A percentile compares a stretch with the other conserved stretches of the same genome.
phyloP scores from a whole-genome alignment of 2,329 filamentous ascomycete genomes.

The Onygenales sp. region DNA sequence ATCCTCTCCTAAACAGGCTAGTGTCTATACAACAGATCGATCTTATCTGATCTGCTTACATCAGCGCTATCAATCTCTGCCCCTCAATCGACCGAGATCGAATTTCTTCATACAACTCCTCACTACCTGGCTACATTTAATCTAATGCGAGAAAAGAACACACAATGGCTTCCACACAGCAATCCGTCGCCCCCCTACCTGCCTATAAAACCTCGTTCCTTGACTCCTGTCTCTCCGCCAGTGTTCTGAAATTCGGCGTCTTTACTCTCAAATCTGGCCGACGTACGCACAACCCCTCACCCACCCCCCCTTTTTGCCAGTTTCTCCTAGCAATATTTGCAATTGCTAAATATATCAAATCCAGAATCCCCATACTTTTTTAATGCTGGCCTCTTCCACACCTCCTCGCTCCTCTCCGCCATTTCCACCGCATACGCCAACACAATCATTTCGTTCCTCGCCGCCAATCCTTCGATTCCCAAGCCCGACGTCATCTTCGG shows the following conservation, averaged over 20 bases:
- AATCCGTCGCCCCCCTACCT: neutral
- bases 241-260: conserved; percentile 33
- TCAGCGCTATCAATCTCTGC: too few relatives aligned
- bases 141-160: neutral
- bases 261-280: conserved; percentile 83
- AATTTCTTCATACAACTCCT: neutral
- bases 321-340: too few relatives aligned
- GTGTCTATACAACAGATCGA: too few relatives aligned
- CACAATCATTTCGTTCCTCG: conserved; percentile 18
- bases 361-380: conserved; percentile 84
- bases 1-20: too few relatives aligned
- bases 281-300: conserved; percentile 2
- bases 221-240: conserved; percentile 29
- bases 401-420: conserved; percentile 63
- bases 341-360: neutral
- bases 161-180: neutral
- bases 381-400: conserved; percentile 88
- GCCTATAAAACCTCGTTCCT: conserved; percentile 31
- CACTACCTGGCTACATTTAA: neutral
- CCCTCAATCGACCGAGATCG: too few relatives aligned
- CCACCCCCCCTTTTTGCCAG: neutral
- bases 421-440: conserved; percentile 74
- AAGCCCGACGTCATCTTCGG: conserved; percentile 80
- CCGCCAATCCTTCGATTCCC: conserved; percentile 29
- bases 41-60: too few relatives aligned